Evolutionary conservation across 768 basidiomycete genomes (phyloP), one percentile per base, ranked within the genome.

Genomic region (Rhodotorula diobovata): DNA sequence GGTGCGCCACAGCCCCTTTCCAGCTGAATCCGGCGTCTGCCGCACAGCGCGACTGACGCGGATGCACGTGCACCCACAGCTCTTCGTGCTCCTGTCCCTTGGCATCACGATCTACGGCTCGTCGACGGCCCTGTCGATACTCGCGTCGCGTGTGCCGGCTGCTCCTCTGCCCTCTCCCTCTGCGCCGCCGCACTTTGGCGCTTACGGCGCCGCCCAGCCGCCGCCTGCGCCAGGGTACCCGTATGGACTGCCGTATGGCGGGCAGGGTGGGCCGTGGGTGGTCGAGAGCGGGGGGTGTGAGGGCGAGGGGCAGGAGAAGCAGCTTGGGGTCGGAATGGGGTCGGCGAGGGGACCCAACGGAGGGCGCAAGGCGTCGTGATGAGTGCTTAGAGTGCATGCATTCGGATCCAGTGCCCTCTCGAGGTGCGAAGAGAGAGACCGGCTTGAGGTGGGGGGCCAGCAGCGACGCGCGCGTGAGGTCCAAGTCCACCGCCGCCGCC

Each of bases 1-100:
- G 80, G 95, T 91, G 46, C 58, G 54, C 16, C 5, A n/a, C n/a
- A n/a, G n/a, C 21, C 14, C 14, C n/a, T 51, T 28, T n/a, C 35
- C 51, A 8, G 4, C 64, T n/a, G 46, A 15, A 51, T 6, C 28
- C 34, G 56, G 8, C 5, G 8, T 48, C 35, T 35, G 23, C 25
- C 1, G 32, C 18, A 12, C 5, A n/a, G n/a, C n/a, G n/a, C 25
- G 56, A 35, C 32, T 16, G 35, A 45, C 23, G 35, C 34, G 11
- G 18, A 2, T 14, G 20, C 61, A 68, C 50, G 34, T 16, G 39
- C 10, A 15, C 41, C 41, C n/a, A 20, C 72, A 81, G 80, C 76
- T 79, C 53, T 82, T 82, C 74, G 79, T 80, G 2, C 57, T 81
- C 12, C 73, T 78, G 53, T 80, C 79, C 1, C 70, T 81, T 43